Base-by-base conservation (phyloP, 2,329 filamentous ascomycete genomes). In the Trichoderma sp. region DNA sequence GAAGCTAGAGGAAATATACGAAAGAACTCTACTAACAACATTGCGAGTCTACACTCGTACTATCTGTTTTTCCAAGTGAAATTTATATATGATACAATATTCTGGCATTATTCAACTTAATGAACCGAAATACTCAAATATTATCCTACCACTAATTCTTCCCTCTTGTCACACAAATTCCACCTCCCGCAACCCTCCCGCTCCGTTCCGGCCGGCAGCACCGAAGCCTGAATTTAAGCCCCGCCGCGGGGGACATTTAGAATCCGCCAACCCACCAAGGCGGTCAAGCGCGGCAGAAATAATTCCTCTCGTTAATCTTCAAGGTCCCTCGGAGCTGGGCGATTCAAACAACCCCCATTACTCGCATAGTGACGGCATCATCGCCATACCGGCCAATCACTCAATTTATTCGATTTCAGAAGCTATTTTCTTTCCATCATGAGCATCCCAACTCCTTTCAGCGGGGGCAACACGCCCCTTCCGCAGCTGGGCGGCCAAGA, bases 271-370 rank as follows among this genome's bases (percentile, higher is more conserved):
- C 59, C 71, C 43, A 53, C 66, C 32, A 64, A 70, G 75, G 83
- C 82, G 83, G 83, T 84, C 68, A 73, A 8, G 0, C 0, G 0
- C 17, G 82, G 83, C 83, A 85, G 78, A 84, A 84, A 81, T 78
- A 77, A 80, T 76, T 71, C 73, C 30, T 43, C 28, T 34, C 26
- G 47, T n/a, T 28, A 17, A 28, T 28, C 12, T 50, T 53, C 47
- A 53, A 53, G 47, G 20, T 59, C 57, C 17, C 34, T 36, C 43
- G 30, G 3, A 59, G 32, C 28, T 32, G 11, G 23, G 32, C 57
- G 57, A 20, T n/a, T 34, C 28, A 20, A 55, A 28, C 28, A 20
- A 34, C 7, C 17, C 57, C 30, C 57, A 32, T 11, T 58, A 30
- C 30, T 58, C 55, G 26, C 55, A 32, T 17, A 59, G 57, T 59